Conservation (phyloP, 306 rosid species). For the Benincasa hispida region DNA sequence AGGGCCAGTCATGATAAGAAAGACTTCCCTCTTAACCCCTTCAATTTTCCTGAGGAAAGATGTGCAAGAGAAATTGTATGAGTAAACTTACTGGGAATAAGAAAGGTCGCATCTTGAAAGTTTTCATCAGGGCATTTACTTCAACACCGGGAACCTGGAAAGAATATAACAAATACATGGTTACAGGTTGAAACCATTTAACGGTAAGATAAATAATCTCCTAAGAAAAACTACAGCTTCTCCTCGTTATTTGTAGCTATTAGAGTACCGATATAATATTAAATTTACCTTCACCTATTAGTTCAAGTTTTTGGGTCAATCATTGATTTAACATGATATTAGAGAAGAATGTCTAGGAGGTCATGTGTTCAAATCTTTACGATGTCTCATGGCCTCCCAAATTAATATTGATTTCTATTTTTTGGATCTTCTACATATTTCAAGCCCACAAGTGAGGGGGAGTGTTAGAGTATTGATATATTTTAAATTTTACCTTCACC, state of each 20-base stretch:
- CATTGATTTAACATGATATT: too few species aligned
- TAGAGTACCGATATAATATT: too few species aligned
- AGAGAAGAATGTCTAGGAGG: too few species aligned
- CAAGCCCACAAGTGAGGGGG: too few species aligned
- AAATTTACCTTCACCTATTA: too few species aligned
- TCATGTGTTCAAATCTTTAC: too few species aligned
- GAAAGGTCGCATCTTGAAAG: constrained; percentile 81
- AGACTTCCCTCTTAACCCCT: background rate
- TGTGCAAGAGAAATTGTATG: constrained; percentile 1
- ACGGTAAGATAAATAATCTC: background rate
- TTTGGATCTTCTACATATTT: too few species aligned
- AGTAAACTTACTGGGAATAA: constrained; percentile 62
- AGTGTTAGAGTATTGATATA: too few species aligned
- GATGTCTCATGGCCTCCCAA: too few species aligned
- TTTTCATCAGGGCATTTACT: constrained; percentile 83
- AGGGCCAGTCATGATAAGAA: background rate
- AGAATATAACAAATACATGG: constrained; percentile 11
- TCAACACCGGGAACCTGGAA: constrained; percentile 83
- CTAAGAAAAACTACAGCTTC: background rate
- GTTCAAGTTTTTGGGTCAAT: too few species aligned
- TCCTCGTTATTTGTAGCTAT: background rate
- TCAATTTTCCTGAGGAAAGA: background rate
- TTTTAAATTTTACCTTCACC: too few species aligned
- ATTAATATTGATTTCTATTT: too few species aligned
- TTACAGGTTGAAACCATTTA: background rate